Evolutionary conservation across 2,329 filamentous ascomycete genomes (phyloP).

Genomic region (Xylaria sp.): DNA sequence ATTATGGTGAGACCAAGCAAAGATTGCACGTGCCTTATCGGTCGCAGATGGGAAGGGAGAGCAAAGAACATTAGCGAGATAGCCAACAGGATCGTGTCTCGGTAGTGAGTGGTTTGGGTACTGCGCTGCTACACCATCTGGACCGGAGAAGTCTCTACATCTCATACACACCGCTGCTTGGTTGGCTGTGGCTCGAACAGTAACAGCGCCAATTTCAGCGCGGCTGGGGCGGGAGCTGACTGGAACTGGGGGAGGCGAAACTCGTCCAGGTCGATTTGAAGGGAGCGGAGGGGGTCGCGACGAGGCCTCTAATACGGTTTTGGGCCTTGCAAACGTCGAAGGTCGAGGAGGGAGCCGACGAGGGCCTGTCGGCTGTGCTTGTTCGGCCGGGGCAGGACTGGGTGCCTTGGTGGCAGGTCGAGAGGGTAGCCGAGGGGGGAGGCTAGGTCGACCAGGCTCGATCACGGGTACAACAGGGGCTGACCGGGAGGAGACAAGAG

Average conservation of each 20-base stretch:
- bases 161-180: constrained; percentile 63
- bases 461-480: constrained; percentile 44
- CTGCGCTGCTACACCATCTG: constrained; percentile 77
- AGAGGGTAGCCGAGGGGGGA: constrained; percentile 59
- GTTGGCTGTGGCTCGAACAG: constrained; percentile 41
- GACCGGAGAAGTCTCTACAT: constrained; percentile 86
- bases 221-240: constrained; percentile 57
- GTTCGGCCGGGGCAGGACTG: constrained; percentile 33
- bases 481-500: constrained; percentile 36
- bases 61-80: constrained; percentile 80
- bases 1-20: constrained; percentile 95
- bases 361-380: constrained; percentile 37
- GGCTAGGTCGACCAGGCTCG: constrained; percentile 46
- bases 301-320: constrained; percentile 37
- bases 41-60: constrained; percentile 79
- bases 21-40: constrained; percentile 91
- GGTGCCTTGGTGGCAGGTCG: constrained; percentile 48
- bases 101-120: constrained; percentile 77
- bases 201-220: constrained; percentile 56
- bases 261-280: constrained; percentile 40
- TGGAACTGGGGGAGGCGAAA: constrained; percentile 58
- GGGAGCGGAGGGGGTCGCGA: constrained; percentile 29
- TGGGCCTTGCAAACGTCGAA: constrained; percentile 40
- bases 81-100: constrained; percentile 66
- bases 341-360: constrained; percentile 49